Evolutionary conservation across 148 eudicot species (phyloP).

Genomic region (Rhododendron griersonianum): DNA sequence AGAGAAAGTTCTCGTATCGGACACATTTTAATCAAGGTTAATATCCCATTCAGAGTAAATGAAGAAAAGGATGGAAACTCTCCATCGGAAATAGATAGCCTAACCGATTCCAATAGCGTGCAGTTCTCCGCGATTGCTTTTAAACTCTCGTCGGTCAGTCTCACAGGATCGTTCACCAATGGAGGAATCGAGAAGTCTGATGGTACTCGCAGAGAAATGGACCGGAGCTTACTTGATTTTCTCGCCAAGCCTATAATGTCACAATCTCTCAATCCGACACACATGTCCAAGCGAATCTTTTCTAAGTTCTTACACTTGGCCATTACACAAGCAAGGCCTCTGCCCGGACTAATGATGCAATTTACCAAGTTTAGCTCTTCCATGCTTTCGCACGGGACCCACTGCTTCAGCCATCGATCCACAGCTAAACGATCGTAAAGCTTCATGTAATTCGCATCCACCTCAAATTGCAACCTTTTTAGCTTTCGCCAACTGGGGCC

Average conservation of each 20-base stretch:
- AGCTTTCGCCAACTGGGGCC: slow-evolving; percentile 68
- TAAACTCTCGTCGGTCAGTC: slow-evolving; percentile 71
- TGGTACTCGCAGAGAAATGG: slow-evolving; percentile 65
- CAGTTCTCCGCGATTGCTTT: slow-evolving; percentile 67
- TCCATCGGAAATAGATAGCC: slow-evolving; percentile 61
- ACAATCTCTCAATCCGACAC: slow-evolving; percentile 71
- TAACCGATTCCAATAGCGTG: slow-evolving; percentile 52
- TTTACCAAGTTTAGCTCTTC: slow-evolving; percentile 63
- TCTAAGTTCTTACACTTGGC: slow-evolving; percentile 68
- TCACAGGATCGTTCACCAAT: slow-evolving; percentile 49
- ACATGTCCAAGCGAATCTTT: slow-evolving; percentile 70
- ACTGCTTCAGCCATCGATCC: slow-evolving; percentile 71
- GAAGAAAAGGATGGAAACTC: slow-evolving; percentile 77
- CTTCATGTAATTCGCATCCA: slow-evolving; percentile 85
- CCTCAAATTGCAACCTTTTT: slow-evolving; percentile 64
- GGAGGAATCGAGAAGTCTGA: slow-evolving; percentile 70
- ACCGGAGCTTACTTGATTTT: slow-evolving; percentile 48
- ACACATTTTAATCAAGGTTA: slow-evolving; percentile 49
- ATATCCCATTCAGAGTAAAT: slow-evolving; percentile 57
- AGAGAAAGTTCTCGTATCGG: slow-evolving; percentile 64
- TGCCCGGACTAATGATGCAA: slow-evolving; percentile 76
- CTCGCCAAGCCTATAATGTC: slow-evolving; percentile 66
- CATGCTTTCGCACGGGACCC: slow-evolving; percentile 71
- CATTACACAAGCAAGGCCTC: slow-evolving; percentile 85
- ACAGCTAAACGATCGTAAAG: slow-evolving; percentile 63